A percentile compares a stretch with the other conserved stretches of the same genome.
Conservation (phyloP, 2,329 filamentous ascomycete species). For the Aspergillus flavus region DNA sequence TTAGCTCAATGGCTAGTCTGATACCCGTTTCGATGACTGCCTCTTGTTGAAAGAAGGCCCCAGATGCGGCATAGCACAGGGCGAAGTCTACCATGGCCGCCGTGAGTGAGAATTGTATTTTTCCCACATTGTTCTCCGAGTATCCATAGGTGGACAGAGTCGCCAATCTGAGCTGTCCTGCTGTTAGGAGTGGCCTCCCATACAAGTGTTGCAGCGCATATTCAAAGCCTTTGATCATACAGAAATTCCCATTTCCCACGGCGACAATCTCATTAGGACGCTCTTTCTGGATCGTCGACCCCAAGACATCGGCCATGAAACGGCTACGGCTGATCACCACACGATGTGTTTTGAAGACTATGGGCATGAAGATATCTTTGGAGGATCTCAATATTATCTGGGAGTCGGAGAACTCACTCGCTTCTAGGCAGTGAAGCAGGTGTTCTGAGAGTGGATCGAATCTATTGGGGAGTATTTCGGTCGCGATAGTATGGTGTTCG, state of each 20-base stretch:
- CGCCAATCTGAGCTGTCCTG: constrained; percentile 15
- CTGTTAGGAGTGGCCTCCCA: constrained; percentile 24
- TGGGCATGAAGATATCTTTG: constrained; percentile 18
- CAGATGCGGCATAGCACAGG: constrained; percentile 34
- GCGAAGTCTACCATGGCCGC: constrained; percentile 30
- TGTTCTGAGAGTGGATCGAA: constrained; percentile 10
- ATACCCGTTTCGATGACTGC: constrained; percentile 30
- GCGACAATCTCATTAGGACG: constrained; percentile 16
- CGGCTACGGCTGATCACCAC: constrained; percentile 29
- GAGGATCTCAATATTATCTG: constrained; percentile 24
- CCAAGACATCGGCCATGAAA: constrained; percentile 23
- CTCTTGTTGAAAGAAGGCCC: constrained; percentile 31
- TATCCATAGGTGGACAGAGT: constrained; percentile 21
- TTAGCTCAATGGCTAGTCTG: constrained; percentile 22
- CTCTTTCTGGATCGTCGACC: constrained; percentile 2
- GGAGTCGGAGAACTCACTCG: constrained; percentile 23
- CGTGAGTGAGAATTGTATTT: constrained; percentile 16
- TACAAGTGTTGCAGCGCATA: constrained; percentile 32
- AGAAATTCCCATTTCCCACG: constrained; percentile 24
- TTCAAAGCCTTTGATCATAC: constrained; percentile 27
- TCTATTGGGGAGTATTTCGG: not conserved
- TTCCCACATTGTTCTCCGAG: constrained; percentile 4
- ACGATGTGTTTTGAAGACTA: constrained; percentile 25
- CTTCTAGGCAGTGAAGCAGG: constrained; percentile 20
- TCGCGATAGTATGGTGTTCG: not conserved